Evolutionary conservation across 2,329 filamentous ascomycete genomes (phyloP), one percentile per base, ranked within the genome.

Genomic region (Microsporum canis): DNA sequence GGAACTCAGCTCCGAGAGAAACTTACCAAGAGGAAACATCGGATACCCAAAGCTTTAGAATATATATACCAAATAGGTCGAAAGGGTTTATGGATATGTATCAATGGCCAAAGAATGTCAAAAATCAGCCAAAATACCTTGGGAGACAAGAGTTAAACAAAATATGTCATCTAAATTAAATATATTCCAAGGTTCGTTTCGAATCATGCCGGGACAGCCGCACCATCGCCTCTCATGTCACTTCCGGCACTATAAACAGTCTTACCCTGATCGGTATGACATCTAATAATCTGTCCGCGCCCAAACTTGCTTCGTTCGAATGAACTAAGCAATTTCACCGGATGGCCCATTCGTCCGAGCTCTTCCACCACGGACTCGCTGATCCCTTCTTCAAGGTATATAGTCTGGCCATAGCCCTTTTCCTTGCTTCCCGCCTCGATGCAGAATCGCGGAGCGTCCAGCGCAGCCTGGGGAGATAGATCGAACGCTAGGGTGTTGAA

Each of bases 361-460:
- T 84, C 87, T 60, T 87, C 79, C 0, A 89, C 78, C 1, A 88
- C 85, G 65, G 84, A 81, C 27, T 83, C 78, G 0, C 82, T 76
- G 68, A 96, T 90, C 0, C 91, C 90, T 59, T 95, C 89, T 72
- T 97, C 92, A 0, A 95, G 77, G 63, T 85, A 88, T 0, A 96
- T 87, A 0, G 79, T 85, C 69, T 79, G 80, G 64, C 86, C 84
- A 12, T 81, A 74, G 58, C 81, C 79, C 4, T 82, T 81, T 33
- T 78, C 74, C 12, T 57, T 45, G 56, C 85, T 81, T 0, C 85
- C 87, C 0, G 88, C 84, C 0, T 87, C 87, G 62, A 97, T 89
- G 68, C 91, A 96, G 65, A 97, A 82, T n/a, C 94, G 81, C 14
- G 94, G 92, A 2, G 92, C 88, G 70, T 99, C 94, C 0, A 97